These are phyloP conservation scores for Russula emetica DNA, from an alignment of 768 basidiomycete genomes.

Conservation along the genomic window DNA sequence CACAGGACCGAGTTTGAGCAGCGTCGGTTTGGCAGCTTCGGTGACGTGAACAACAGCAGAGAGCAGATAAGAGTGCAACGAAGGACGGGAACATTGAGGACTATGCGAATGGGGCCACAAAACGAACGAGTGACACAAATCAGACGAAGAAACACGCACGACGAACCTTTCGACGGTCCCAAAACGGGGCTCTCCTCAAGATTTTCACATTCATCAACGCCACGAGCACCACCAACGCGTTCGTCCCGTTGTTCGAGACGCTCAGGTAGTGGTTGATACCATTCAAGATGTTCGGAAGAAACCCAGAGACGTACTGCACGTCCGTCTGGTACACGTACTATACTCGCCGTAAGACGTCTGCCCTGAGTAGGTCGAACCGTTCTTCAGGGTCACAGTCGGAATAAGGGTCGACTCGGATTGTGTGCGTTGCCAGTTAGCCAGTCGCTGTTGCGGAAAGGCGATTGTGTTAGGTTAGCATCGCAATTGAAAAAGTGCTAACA, in stretches of 20 bases:
- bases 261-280: constrained; percentile 64
- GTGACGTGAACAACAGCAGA: too few species aligned
- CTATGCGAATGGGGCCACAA: not conserved
- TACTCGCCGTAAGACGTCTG: constrained; percentile 60
- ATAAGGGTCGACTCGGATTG: constrained; percentile 38
- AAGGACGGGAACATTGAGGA: not conserved
- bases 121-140: not conserved
- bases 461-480: too few species aligned
- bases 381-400: constrained; percentile 46
- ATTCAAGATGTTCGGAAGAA: constrained; percentile 60
- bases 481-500: too few species aligned
- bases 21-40: too few species aligned
- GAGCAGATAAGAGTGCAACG: not conserved
- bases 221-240: constrained; percentile 73
- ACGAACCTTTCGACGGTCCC: constrained; percentile 7
- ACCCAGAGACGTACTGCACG: constrained; percentile 62
- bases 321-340: constrained; percentile 70
- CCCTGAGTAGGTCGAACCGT: constrained; percentile 57
- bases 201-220: constrained; percentile 74
- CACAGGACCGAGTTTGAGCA: too few species aligned
- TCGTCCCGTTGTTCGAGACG: constrained; percentile 49
- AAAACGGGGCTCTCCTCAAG: constrained; percentile 36
- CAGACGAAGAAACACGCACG: constrained; percentile 26
- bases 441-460: too few species aligned
- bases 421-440: constrained; percentile 83